Conservation (phyloP, 2,329 filamentous ascomycete species). For the Penicillium frequentans region DNA sequence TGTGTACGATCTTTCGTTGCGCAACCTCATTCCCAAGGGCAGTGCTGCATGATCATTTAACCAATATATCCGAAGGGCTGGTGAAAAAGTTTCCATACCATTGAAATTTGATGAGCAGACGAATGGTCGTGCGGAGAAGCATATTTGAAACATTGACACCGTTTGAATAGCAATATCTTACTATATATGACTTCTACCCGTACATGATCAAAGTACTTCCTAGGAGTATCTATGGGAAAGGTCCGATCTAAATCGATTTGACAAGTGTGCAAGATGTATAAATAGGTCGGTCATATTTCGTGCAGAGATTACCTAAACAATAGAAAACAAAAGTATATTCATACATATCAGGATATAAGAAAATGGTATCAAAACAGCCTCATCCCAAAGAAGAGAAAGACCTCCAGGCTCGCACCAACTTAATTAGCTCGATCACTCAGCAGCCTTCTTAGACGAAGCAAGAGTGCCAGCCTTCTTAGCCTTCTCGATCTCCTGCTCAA, state of each 20-base stretch:
- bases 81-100: background rate
- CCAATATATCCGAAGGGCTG: background rate
- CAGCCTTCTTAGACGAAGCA: slow-evolving; percentile 21
- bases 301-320: background rate
- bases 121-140: background rate
- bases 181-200: background rate
- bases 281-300: background rate
- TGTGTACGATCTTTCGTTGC: slow-evolving; percentile 88
- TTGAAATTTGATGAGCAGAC: background rate
- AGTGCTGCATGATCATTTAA: slow-evolving; percentile 13
- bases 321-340: background rate
- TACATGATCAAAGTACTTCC: background rate
- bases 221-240: background rate
- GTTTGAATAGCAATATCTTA: background rate
- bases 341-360: background rate
- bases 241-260: background rate
- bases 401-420: slow-evolving; percentile 18
- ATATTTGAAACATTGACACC: background rate
- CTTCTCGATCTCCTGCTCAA: slow-evolving; percentile 71
- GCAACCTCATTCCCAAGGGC: slow-evolving; percentile 69
- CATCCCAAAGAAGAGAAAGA: background rate
- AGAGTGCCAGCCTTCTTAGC: slow-evolving; percentile 41
- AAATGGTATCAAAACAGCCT: background rate
- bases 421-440: slow-evolving; percentile 22
- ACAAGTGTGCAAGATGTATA: background rate